A percentile compares a stretch with the other conserved stretches of the same genome.
Conservation (phyloP, 768 basidiomycete genomes). For the Myochromella boudieri region DNA sequence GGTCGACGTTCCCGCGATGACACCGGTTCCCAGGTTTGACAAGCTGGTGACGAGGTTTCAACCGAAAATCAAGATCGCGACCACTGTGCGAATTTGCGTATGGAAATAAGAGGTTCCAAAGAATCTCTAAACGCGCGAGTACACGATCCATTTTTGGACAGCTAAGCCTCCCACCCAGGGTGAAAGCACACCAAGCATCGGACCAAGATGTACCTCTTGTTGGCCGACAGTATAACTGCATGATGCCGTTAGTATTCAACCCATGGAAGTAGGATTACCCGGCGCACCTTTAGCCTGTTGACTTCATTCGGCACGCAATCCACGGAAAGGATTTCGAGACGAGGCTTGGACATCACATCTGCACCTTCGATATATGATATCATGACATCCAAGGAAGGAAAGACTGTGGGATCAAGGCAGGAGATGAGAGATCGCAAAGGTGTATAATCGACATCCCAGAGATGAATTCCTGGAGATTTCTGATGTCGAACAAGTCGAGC, state of each 20-base stretch:
- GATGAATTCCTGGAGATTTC: conserved; percentile 8
- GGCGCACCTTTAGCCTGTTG: conserved; percentile 28
- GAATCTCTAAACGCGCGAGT: conserved; percentile 21
- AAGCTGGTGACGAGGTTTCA: neutral
- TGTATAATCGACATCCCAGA: conserved; percentile 25
- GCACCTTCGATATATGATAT: conserved; percentile 24
- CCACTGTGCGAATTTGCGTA: conserved; percentile 22
- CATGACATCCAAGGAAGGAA: conserved; percentile 25
- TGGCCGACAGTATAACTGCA: conserved; percentile 29
- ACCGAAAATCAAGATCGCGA: conserved; percentile 19
- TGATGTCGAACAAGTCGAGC: conserved; percentile 4
- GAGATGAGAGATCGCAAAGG: conserved; percentile 22
- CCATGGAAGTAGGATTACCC: neutral
- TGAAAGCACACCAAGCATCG: conserved; percentile 25
- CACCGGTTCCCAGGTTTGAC: conserved; percentile 5
- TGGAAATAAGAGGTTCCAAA: conserved; percentile 32
- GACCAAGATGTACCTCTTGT: conserved; percentile 26
- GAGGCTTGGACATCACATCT: conserved; percentile 22
- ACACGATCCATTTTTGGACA: conserved; percentile 21
- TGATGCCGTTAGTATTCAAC: neutral
- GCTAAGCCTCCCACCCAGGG: conserved; percentile 26
- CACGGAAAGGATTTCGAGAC: conserved; percentile 27
- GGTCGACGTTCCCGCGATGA: conserved; percentile 17
- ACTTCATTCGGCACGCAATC: conserved; percentile 25
- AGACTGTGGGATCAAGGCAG: conserved; percentile 23